Conservation (phyloP, 225 moss, liverwort and hornwort genomes). For the Asterella californica region DNA sequence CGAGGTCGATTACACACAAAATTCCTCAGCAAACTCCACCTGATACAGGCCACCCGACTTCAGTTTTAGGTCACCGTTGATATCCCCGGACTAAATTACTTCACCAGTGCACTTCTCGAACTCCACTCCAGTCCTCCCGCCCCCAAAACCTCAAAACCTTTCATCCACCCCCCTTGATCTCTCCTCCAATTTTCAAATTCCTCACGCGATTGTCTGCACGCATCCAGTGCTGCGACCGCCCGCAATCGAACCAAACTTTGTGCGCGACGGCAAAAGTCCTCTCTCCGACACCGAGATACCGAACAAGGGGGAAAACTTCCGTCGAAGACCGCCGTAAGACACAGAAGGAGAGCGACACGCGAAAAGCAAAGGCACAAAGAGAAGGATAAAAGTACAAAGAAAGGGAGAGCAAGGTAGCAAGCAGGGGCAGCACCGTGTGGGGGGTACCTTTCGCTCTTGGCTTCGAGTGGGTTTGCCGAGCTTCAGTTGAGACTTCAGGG, state of each 20-base stretch:
- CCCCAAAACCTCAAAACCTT: not conserved
- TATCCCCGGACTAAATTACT: not conserved
- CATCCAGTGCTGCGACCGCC: not conserved
- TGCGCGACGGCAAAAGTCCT: not conserved
- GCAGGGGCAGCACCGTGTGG: not conserved
- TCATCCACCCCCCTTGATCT: not conserved
- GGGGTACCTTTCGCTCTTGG: not conserved
- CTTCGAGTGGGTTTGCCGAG: not conserved
- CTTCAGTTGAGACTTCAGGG: not conserved
- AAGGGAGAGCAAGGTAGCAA: not conserved
- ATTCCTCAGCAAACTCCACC: not conserved
- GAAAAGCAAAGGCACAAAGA: not conserved
- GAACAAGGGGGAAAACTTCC: not conserved
- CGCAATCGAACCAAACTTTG: too few relatives aligned
- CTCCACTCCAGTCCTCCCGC: not conserved
- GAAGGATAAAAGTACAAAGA: not conserved
- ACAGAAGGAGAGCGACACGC: not conserved
- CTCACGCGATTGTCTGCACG: not conserved
- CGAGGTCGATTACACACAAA: not conserved
- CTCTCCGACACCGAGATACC: not conserved
- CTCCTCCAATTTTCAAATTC: conserved; percentile 3
- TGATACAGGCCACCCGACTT: conserved; percentile 1
- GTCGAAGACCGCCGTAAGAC: not conserved
- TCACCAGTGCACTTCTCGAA: not conserved
- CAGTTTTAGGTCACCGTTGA: conserved; percentile 15